These are phyloP conservation scores for Dichotomopilus funicola DNA, from an alignment of 2,329 filamentous ascomycete genomes.

Conservation along the genomic window DNA sequence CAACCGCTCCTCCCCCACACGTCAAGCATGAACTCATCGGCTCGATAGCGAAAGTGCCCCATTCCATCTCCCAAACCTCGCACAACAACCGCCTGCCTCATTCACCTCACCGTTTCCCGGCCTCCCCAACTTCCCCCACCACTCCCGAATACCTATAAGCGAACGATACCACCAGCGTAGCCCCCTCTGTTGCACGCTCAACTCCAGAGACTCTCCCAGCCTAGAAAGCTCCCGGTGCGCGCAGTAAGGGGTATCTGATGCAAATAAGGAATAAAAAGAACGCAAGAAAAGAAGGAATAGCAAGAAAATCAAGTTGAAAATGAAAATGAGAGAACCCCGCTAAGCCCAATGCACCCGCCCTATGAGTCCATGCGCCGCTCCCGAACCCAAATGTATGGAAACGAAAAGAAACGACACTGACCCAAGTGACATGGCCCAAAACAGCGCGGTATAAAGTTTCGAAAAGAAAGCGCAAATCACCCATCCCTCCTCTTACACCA, in stretches of 20 bases:
- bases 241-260: slow-evolving; percentile 21
- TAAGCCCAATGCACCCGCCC: slow-evolving; percentile 17
- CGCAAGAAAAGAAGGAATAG: no score
- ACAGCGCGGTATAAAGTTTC: background rate
- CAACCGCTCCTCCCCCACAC: no score
- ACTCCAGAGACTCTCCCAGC: background rate
- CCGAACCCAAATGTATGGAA: slow-evolving; percentile 16
- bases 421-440: slow-evolving; percentile 9
- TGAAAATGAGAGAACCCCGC: background rate
- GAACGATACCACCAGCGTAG: background rate
- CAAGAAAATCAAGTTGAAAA: no score
- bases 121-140: background rate
- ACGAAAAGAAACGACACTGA: slow-evolving; percentile 9
- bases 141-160: background rate
- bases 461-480: background rate
- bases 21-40: no score
- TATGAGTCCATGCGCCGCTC: slow-evolving; percentile 15
- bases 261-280: slow-evolving; percentile 5
- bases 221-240: slow-evolving; percentile 12
- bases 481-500: background rate
- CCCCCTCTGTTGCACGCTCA: background rate
- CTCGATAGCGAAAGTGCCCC: no score
- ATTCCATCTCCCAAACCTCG: background rate
- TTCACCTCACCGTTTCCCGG: background rate
- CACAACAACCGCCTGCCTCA: background rate